Base-by-base conservation (phyloP, 495 filamentous ascomycete genomes). In the Chaetomium cochliodes region DNA sequence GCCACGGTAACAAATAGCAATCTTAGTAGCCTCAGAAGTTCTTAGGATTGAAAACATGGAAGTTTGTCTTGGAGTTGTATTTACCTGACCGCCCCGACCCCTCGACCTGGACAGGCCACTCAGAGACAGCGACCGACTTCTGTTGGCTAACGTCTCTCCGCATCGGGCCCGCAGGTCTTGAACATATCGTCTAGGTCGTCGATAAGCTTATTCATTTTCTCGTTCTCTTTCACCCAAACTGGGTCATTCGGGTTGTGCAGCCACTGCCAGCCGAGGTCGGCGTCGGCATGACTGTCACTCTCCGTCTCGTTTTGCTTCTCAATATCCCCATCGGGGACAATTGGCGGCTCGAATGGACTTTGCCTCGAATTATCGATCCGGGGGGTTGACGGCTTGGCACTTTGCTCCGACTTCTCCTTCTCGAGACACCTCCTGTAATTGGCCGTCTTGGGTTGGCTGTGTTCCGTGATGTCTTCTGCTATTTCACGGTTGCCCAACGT, bases 101-200 rank as follows among this genome's bases (percentile, higher is more conserved):
- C 33, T 37, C 8, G 33, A 3, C 33, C 5, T 7, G 1, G 33
- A 7, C 33, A 11, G 33, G 2, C 50, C 6, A 2, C 26, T 11
- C 25, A 3, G 26, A 13, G 50, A 23, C 23, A 23, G 11, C 23
- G 20, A 15, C 25, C 46, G 11, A 15, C 46, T 20, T 20, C 16
- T 25, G 6, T 1, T 12, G 9, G 5, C 9, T 58, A 46, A 11
- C 39, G 22, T 18, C 28, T 46, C n/a, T 9, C n/a, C 12, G 1
- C n/a, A 4, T 20, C 18, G 56, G 23, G 12, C 23, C 0, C 33
- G 11, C 1, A 7, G 6, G 9, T 5, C 33, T 1, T 8, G n/a
- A 58, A 58, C 23, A n/a, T 46, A 5, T 58, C 11, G 56, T 47
- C 22, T 8, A 58, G 54, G 9, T 46, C 39, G 6, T 58, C 56